Evolutionary conservation across 352 stramenopile genomes (phyloP).

Genomic region (Saprolegnia diclina): DNA sequence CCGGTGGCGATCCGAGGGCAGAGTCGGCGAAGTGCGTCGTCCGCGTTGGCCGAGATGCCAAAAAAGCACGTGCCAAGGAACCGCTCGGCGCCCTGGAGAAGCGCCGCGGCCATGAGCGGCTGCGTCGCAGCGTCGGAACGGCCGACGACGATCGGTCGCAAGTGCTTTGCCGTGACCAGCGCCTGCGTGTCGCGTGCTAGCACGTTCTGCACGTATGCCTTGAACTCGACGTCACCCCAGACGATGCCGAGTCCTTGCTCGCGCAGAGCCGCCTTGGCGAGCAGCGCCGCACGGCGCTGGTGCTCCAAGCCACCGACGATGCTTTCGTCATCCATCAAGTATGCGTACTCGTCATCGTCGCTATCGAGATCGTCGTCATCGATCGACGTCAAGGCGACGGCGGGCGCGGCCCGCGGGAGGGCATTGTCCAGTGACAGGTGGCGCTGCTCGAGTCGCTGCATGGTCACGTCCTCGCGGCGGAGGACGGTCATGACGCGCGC

Average conservation of each 20-base stretch:
- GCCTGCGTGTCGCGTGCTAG: not conserved
- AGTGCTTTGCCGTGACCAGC: conserved; percentile 11
- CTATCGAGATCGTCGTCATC: not conserved
- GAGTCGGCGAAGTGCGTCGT: not conserved
- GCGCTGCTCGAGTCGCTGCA: conserved; percentile 11
- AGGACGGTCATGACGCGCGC: conserved; percentile 17
- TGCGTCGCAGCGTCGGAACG: not conserved
- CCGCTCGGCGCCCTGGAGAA: conserved; percentile 8
- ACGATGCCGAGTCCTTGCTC: conserved; percentile 25
- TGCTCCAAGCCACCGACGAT: not conserved
- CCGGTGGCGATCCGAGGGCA: not conserved
- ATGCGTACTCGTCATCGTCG: conserved; percentile 14
- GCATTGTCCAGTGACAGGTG: not conserved
- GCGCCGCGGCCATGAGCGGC: not conserved
- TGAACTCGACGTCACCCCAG: conserved; percentile 22
- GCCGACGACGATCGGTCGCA: conserved; percentile 14
- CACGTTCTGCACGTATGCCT: not conserved
- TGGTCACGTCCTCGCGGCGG: conserved; percentile 8
- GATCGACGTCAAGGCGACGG: conserved; percentile 11
- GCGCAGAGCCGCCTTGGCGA: not conserved
- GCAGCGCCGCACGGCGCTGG: not conserved
- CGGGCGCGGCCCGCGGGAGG: not conserved
- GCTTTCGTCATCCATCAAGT: conserved; percentile 20
- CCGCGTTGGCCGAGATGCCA: not conserved
- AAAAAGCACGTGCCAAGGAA: conserved; percentile 24